Evolutionary conservation across 345 rosid genomes (phyloP), one percentile per base, ranked within the genome.

Genomic region (Theobroma cacao): DNA sequence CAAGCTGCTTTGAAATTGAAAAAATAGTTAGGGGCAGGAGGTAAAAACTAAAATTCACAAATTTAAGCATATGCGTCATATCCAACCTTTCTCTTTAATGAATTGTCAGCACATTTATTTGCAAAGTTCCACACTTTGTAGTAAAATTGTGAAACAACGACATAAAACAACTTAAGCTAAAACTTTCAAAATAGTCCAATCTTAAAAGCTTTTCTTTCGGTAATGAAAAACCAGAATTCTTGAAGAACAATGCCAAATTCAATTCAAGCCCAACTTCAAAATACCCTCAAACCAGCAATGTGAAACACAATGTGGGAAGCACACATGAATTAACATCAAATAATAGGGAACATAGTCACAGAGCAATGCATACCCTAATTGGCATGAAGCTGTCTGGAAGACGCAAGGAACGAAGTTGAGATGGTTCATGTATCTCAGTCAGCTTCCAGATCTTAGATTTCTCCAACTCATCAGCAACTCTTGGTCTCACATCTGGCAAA

Each of bases 401-500:
- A 74, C 85, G 85, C 70, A 89, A 78, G 80, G 92, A 85, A 65
- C 88, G 90, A 72, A 90, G 87, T 66, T 90, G 88, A 74, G 89
- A 82, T 50, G 85, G 83, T 84, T 90, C 94, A 36, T 65, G 82
- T 65, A 90, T 86, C 75, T 90, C 92, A 48, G 85, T 86, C 79
- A 87, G 88, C 81, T 88, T 91, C 96, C 91, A 91, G 67, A 85
- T 81, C 86, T 84, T 90, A 65, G 91, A 85, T 84, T 91, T 91
- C 74, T 90, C 94, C 64, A 82, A 79, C 48, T 86, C 88, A 78
- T 86, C 92, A 60, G 85, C 69, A 40, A 87, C 83, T 85, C 91
- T 82, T 60, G 91, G 90, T 81, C 85, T 89, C 73, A 89, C 90
- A 70, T 90, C 94, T 67, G 86, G 75, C 75, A 83, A 76, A 81